Conservation (phyloP, 129 eudicot species). For the Ambrosia artemisiifolia region DNA sequence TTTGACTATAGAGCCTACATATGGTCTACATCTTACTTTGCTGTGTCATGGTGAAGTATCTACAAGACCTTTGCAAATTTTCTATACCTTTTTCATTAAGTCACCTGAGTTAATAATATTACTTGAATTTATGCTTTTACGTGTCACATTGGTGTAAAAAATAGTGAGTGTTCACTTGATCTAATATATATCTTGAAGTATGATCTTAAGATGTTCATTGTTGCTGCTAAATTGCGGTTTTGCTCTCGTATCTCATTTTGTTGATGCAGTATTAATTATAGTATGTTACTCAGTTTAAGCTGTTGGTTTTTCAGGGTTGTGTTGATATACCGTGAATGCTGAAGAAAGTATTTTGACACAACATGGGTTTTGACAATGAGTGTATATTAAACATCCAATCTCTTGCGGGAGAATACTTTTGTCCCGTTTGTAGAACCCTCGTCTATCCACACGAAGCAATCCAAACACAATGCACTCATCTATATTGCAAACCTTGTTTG, state of each 20-base stretch:
- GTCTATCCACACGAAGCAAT: constrained; percentile 94
- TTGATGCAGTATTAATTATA: background rate
- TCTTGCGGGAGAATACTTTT: constrained; percentile 92
- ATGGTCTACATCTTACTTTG: background rate
- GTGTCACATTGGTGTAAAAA: background rate
- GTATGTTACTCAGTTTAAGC: constrained; percentile 8
- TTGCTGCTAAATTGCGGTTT: background rate
- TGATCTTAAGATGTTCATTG: background rate
- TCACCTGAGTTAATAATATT: background rate
- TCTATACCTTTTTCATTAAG: background rate
- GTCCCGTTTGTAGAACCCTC: constrained; percentile 94
- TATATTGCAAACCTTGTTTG: constrained; percentile 91
- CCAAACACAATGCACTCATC: constrained; percentile 88
- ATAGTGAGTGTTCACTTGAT: background rate
- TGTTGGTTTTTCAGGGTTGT: constrained; percentile 11
- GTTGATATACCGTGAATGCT: constrained; percentile 26
- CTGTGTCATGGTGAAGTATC: background rate
- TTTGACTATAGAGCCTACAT: background rate
- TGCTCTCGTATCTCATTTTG: background rate
- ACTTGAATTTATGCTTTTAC: background rate
- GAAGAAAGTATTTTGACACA: constrained; percentile 21
- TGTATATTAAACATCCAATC: constrained; percentile 80
- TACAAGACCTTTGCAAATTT: background rate
- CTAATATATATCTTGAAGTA: background rate
- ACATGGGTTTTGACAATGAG: constrained; percentile 93